A percentile compares a stretch with the other conserved stretches of the same genome.
phyloP scores from a whole-genome alignment of 345 rosid species.

The Eucalyptus tenuipes region DNA sequence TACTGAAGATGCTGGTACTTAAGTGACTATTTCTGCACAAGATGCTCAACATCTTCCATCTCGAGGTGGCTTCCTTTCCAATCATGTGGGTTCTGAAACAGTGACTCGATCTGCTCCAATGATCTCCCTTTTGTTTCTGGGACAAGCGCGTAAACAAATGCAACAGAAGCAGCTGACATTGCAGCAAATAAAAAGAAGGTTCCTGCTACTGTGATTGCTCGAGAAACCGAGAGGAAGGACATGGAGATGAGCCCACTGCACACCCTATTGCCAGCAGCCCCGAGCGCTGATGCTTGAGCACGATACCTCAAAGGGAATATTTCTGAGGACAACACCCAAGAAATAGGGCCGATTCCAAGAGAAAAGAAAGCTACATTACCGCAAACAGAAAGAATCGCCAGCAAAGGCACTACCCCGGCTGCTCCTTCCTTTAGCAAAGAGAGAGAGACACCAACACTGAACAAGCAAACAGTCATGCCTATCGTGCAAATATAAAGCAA shows the following conservation, averaged over 20 bases:
- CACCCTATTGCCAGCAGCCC: constrained; percentile 48
- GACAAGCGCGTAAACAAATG: constrained; percentile 22
- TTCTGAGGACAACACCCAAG: constrained; percentile 56
- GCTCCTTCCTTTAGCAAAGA: constrained; percentile 14
- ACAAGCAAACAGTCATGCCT: constrained; percentile 50
- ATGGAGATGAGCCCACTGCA: constrained; percentile 49
- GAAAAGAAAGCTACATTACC: constrained; percentile 58
- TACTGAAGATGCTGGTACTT: not conserved
- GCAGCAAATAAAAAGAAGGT: constrained; percentile 37
- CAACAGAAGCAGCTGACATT: constrained; percentile 32
- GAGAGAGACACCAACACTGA: constrained; percentile 28
- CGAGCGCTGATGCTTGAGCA: constrained; percentile 56
- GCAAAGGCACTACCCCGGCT: constrained; percentile 6
- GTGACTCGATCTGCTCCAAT: constrained; percentile 40
- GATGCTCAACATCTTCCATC: not conserved
- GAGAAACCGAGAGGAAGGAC: constrained; percentile 50
- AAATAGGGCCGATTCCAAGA: constrained; percentile 47
- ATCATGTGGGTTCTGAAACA: constrained; percentile 9
- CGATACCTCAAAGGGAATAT: constrained; percentile 50
- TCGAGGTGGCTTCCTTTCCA: not conserved
- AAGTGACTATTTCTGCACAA: not conserved
- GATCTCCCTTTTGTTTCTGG: constrained; percentile 69
- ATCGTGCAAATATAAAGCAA: constrained; percentile 4
- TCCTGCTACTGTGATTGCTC: constrained; percentile 46
- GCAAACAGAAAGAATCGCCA: constrained; percentile 32